phyloP scores from a whole-genome alignment of 148 eudicot species.

The Gaultheria prostrata region DNA sequence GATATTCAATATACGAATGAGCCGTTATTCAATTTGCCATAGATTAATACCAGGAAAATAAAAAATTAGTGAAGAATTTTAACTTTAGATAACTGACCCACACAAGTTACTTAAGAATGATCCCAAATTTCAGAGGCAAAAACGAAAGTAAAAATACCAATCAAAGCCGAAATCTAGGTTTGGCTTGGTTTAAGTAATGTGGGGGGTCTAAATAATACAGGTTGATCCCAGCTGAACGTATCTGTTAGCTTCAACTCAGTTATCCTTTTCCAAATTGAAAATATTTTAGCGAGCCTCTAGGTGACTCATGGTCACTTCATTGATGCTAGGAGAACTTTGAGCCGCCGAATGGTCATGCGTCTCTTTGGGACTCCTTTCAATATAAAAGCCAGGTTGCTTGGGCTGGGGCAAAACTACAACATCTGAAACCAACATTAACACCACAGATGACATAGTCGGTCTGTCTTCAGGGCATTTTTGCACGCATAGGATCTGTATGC shows the following conservation, averaged over 20 bases:
- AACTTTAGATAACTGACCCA: too few relatives aligned
- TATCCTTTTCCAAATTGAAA: background rate
- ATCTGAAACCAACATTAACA: slow-evolving; percentile 5
- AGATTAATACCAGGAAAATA: too few relatives aligned
- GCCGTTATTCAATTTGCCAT: too few relatives aligned
- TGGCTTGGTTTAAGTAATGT: background rate
- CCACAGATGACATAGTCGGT: background rate
- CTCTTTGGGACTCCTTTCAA: background rate
- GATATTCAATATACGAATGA: too few relatives aligned
- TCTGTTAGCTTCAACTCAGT: background rate
- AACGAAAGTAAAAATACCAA: too few relatives aligned
- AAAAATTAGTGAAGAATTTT: too few relatives aligned
- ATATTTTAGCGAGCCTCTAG: background rate
- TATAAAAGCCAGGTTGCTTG: slow-evolving; percentile 6
- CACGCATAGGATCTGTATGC: background rate
- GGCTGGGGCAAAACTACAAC: background rate
- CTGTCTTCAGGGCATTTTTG: background rate
- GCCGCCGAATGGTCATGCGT: background rate
- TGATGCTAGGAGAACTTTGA: background rate
- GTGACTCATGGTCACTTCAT: background rate
- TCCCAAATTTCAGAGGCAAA: too few relatives aligned
- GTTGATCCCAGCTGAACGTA: background rate
- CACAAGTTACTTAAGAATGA: too few relatives aligned
- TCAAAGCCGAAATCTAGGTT: background rate
- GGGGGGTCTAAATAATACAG: background rate